These are phyloP conservation scores for Sicyos edulis DNA, from an alignment of 306 rosid species.

Conservation along the genomic window DNA sequence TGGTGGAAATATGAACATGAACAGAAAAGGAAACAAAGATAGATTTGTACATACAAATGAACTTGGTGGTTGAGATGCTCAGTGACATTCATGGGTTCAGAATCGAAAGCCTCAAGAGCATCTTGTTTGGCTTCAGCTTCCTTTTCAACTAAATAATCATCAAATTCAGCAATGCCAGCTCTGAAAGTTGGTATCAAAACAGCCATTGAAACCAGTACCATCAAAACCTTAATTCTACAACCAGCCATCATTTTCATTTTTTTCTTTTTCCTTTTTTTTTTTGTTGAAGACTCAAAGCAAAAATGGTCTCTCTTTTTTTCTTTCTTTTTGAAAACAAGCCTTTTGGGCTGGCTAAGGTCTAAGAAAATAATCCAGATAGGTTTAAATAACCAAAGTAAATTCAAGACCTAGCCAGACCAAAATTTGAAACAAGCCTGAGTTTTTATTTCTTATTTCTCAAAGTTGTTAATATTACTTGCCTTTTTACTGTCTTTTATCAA, in stretches of 20 bases:
- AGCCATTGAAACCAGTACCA: constrained; percentile 34
- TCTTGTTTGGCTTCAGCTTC: constrained; percentile 31
- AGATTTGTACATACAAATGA: constrained; percentile 16
- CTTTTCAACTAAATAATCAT: constrained; percentile 31
- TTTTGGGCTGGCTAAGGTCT: constrained; percentile 20
- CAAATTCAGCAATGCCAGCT: constrained; percentile 40
- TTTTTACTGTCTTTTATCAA: neutral
- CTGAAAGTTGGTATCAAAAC: constrained; percentile 44
- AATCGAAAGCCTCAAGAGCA: constrained; percentile 38
- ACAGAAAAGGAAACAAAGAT: no score
- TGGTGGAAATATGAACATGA: no score
- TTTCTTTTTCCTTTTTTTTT: neutral
- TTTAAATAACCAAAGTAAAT: neutral
- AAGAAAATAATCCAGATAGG: neutral
- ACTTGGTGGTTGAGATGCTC: constrained; percentile 37
- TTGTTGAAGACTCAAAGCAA: no score
- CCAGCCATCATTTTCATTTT: neutral
- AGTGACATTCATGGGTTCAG: constrained; percentile 46
- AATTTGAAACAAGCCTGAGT: neutral
- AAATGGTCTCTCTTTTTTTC: no score
- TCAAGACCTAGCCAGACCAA: constrained; percentile 23
- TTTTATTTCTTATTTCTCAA: neutral
- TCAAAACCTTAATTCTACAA: neutral
- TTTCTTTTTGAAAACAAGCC: neutral
- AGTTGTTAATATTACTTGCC: neutral